Evolutionary conservation across 139 green algal species (phyloP).

Genomic region (Closterium sp.): DNA sequence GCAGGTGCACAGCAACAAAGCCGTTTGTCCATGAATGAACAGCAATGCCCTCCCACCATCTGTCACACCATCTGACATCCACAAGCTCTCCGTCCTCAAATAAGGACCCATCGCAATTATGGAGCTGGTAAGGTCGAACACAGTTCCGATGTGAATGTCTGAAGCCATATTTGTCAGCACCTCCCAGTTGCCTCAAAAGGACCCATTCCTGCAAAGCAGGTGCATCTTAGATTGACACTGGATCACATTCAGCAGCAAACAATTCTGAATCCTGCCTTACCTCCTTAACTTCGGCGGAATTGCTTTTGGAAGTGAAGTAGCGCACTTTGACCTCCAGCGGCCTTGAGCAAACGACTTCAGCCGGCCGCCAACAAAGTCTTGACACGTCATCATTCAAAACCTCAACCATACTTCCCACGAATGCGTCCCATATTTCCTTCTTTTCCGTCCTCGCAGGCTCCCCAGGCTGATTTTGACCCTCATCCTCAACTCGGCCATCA

Average conservation of each 20-base stretch:
- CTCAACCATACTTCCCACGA: not conserved
- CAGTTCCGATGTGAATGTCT: not conserved
- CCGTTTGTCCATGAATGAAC: not conserved
- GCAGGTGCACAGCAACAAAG: not conserved
- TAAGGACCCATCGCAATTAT: not conserved
- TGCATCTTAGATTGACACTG: not conserved
- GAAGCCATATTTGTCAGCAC: not conserved
- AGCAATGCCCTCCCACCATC: not conserved
- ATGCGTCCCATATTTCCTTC: not conserved
- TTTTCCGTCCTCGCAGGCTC: not conserved
- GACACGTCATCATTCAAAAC: not conserved
- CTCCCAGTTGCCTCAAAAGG: not conserved
- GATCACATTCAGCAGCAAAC: not conserved
- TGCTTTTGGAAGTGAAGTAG: not conserved
- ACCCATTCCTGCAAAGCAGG: not conserved
- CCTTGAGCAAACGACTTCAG: not conserved
- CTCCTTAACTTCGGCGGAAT: not conserved
- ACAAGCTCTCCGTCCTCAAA: not conserved
- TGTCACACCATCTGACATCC: not conserved
- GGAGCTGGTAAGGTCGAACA: not conserved
- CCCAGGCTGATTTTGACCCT: not conserved
- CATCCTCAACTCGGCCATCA: not conserved
- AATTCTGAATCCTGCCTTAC: not conserved
- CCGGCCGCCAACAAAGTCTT: not conserved
- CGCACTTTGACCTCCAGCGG: not conserved